phyloP scores from a whole-genome alignment of 495 filamentous ascomycete genomes.

The Apiosordaria backusii region DNA sequence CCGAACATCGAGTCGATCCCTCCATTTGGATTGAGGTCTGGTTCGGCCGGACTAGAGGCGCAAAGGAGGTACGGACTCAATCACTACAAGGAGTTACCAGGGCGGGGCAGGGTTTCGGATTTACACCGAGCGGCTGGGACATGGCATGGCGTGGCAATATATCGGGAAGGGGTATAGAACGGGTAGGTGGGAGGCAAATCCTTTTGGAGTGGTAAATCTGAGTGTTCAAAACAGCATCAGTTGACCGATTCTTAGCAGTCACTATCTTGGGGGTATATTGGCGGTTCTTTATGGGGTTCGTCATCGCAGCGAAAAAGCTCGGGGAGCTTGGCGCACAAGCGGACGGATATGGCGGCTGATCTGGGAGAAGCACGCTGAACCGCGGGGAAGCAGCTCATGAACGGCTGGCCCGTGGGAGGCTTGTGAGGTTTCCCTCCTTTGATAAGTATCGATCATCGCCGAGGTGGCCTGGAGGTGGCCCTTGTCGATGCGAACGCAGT shows the following conservation, averaged over 20 bases:
- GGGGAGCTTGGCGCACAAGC: background rate
- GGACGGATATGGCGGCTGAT: background rate
- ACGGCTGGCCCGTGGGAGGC: background rate
- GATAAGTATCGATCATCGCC: too few relatives aligned
- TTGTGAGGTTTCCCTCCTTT: background rate
- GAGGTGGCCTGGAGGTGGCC: too few relatives aligned
- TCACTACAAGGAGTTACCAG: slow-evolving; percentile 10
- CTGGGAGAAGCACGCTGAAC: background rate
- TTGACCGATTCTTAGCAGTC: background rate
- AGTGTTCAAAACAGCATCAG: background rate
- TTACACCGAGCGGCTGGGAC: slow-evolving; percentile 24
- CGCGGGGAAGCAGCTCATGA: background rate
- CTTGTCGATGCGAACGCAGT: background rate
- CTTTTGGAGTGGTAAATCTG: background rate
- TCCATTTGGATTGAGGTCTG: background rate
- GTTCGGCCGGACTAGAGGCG: background rate
- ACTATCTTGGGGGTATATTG: background rate
- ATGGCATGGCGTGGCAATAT: slow-evolving; percentile 20
- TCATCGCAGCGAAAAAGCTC: background rate
- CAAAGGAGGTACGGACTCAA: background rate
- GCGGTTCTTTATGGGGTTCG: background rate
- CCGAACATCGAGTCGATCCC: background rate
- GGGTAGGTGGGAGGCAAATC: background rate
- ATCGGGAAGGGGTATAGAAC: background rate
- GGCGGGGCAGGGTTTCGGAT: slow-evolving; percentile 26